phyloP scores from a whole-genome alignment of 2,329 filamentous ascomycete genomes.

The Colletotrichum endophyticum region DNA sequence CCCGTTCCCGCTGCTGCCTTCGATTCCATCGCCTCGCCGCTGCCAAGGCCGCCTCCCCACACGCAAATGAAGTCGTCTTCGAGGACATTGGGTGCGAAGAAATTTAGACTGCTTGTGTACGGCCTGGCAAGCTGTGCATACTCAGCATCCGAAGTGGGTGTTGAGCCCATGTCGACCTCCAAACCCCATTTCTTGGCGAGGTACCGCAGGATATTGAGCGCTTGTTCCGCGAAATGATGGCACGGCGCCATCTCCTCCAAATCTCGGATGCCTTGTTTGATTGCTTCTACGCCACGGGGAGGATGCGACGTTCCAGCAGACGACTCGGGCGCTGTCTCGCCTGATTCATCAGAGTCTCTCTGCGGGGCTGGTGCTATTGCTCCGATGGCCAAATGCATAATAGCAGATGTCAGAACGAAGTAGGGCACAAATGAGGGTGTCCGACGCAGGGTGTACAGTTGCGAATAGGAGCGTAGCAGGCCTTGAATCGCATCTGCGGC shows the following conservation, averaged over 20 bases:
- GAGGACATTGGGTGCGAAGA: slow-evolving; percentile 57
- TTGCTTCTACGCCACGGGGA: slow-evolving; percentile 45
- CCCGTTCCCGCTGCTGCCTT: background rate
- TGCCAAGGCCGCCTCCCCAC: slow-evolving; percentile 40
- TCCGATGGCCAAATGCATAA: slow-evolving; percentile 63
- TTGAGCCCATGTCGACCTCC: slow-evolving; percentile 47
- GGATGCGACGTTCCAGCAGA: slow-evolving; percentile 37
- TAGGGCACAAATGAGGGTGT: slow-evolving; percentile 67
- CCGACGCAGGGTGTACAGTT: slow-evolving; percentile 61
- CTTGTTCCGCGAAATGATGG: slow-evolving; percentile 65
- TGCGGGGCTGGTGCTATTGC: slow-evolving; percentile 35
- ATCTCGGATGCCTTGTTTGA: slow-evolving; percentile 61
- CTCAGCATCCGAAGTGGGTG: slow-evolving; percentile 33
- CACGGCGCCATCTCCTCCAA: slow-evolving; percentile 66
- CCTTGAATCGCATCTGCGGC: slow-evolving; percentile 65
- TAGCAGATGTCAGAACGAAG: slow-evolving; percentile 65
- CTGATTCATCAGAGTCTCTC: background rate
- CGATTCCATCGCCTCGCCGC: background rate
- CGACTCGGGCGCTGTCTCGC: slow-evolving; percentile 11
- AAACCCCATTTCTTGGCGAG: slow-evolving; percentile 65
- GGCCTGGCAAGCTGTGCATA: slow-evolving; percentile 50
- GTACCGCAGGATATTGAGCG: slow-evolving; percentile 63
- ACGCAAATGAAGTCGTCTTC: slow-evolving; percentile 52
- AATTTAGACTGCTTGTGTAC: slow-evolving; percentile 58
- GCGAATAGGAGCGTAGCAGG: slow-evolving; percentile 60